These are phyloP conservation scores for Antrodiella citrinella DNA, from an alignment of 768 basidiomycete species.

Conservation along the genomic window DNA sequence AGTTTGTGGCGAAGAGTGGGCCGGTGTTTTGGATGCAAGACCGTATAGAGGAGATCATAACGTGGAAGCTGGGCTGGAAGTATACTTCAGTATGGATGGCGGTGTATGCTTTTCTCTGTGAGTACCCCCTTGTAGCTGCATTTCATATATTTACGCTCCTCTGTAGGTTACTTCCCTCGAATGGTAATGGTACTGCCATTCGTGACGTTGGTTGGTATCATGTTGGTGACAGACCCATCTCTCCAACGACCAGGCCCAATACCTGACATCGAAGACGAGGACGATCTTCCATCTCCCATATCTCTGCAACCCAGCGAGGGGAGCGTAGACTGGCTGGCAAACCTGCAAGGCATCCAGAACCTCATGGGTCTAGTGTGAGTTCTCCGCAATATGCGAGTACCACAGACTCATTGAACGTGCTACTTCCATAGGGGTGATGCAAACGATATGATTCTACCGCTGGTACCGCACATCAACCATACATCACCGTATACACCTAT, in stretches of 20 bases:
- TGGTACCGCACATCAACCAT: slow-evolving; percentile 43
- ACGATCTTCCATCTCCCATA: slow-evolving; percentile 22
- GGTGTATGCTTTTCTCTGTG: slow-evolving; percentile 73
- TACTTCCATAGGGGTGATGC: slow-evolving; percentile 52
- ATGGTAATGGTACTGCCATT: slow-evolving; percentile 67
- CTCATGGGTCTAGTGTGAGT: slow-evolving; percentile 79
- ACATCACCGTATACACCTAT: slow-evolving; percentile 44
- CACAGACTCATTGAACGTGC: background rate
- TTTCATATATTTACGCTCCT: background rate
- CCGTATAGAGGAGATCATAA: slow-evolving; percentile 72
- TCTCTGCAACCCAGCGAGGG: slow-evolving; percentile 45
- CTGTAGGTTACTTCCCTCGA: slow-evolving; percentile 68
- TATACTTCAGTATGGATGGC: slow-evolving; percentile 70
- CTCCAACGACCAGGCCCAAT: slow-evolving; percentile 8
- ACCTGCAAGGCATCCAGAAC: slow-evolving; percentile 85
- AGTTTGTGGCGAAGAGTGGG: slow-evolving; percentile 69
- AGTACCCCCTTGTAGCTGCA: too few relatives aligned
- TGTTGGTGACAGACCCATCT: slow-evolving; percentile 59
- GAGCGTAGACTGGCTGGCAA: slow-evolving; percentile 75
- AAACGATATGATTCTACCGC: slow-evolving; percentile 44
- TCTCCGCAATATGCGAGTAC: slow-evolving; percentile 2
- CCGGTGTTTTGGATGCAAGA: slow-evolving; percentile 90
- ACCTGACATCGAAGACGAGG: slow-evolving; percentile 2
- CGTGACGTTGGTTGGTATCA: slow-evolving; percentile 47
- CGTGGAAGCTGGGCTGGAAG: slow-evolving; percentile 75